phyloP scores from a whole-genome alignment of 257 asterid species.

The Capsicum baccatum region DNA sequence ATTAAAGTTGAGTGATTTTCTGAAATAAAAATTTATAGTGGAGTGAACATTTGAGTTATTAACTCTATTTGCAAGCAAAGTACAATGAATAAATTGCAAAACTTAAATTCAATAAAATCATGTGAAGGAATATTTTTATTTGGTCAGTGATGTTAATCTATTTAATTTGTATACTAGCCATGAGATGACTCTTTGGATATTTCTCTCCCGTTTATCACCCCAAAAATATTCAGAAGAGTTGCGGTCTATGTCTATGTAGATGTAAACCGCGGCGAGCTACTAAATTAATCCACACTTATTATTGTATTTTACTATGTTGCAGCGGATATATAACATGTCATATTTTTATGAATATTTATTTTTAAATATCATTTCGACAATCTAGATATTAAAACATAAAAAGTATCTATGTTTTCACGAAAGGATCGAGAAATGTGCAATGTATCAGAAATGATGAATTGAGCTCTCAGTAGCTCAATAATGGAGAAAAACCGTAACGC shows the following conservation, averaged over 20 bases:
- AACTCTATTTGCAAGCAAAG: background rate
- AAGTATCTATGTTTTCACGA: no score
- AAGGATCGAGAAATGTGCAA: no score
- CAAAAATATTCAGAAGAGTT: background rate
- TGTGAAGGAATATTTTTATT: background rate
- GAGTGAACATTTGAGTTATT: no score
- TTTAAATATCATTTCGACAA: background rate
- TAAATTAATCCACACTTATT: background rate
- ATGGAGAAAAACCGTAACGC: no score
- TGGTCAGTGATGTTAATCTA: background rate
- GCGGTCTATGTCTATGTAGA: background rate
- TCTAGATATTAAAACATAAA: background rate
- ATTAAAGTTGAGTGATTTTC: no score
- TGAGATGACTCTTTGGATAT: background rate
- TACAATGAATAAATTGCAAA: background rate
- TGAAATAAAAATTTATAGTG: no score
- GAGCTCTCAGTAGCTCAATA: no score
- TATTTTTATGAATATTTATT: background rate
- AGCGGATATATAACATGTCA: no score
- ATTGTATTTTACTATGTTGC: background rate
- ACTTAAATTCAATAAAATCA: background rate
- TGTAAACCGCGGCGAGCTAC: background rate
- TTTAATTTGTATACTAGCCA: background rate
- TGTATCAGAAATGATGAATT: no score
- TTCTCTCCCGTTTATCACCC: background rate